Base-by-base conservation (phyloP, 2,329 filamentous ascomycete species). In the Emmonsia crescens region DNA sequence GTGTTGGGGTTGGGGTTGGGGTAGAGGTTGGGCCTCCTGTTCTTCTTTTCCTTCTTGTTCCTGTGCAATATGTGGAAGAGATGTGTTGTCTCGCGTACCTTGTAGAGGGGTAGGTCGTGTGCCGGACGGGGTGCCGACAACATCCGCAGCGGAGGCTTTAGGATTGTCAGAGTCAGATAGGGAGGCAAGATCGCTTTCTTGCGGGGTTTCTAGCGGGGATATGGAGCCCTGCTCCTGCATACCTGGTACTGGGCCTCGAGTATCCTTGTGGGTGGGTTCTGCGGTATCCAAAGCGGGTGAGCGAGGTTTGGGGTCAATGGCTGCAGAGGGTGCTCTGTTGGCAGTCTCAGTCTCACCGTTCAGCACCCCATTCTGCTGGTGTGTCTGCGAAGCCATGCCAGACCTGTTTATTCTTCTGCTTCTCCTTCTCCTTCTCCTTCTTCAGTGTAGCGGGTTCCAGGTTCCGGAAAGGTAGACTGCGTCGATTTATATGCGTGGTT, bases 1-100 rank as follows among this genome's bases (percentile, higher is more conserved):
- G 6, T 62, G 49, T 54, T 44, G 52, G 48, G 29, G 21, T 38
- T 55, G 31, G 19, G 16, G 9, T 24, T n/a, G 38, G 5, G 8
- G 19, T 16, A n/a, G 21, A 9, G 19, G 5, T 46, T 46, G 33
- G 31, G 19, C 9, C 31, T 55, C 33, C 9, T 16, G 21, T 56
- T 49, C 42, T 40, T 57, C 36, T 54, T 60, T 40, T 6, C 21
- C 54, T 52, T 62, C 60, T 48, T 49, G 40, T 31, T 62, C 57
- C 42, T 61, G 49, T 56, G 27, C 42, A 51, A 31, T 29, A 49
- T 59, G 40, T 10, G 31, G 12, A 42, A 27, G 44, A 16, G 40
- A 27, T 31, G 31, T 29, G 6, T n/a, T 38, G 12, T 57, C 36
- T 42, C 48, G 55, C 62, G 46, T 61, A 63, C 62, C 62, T 63